These are phyloP conservation scores for Chrysoporthe deuterocubensis DNA, from an alignment of 2,329 filamentous ascomycete species.

Conservation along the genomic window DNA sequence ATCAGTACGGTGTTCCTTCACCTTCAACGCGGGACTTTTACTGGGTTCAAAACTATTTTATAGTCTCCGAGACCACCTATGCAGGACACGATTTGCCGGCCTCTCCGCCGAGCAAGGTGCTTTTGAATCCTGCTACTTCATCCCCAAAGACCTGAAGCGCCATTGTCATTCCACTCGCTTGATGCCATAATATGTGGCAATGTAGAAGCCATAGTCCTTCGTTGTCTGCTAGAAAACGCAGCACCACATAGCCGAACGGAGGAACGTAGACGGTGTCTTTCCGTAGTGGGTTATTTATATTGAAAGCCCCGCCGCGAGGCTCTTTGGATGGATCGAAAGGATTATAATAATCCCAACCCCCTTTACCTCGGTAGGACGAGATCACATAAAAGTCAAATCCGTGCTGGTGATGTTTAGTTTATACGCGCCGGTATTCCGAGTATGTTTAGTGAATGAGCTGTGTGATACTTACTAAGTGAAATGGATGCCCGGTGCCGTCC, in stretches of 20 bases:
- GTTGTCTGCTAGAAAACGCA: slow-evolving; percentile 33
- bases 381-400: slow-evolving; percentile 35
- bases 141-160: slow-evolving; percentile 33
- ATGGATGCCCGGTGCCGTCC: slow-evolving; percentile 34
- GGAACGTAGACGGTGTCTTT: slow-evolving; percentile 36
- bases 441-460: neutral
- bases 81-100: neutral
- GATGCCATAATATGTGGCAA: slow-evolving; percentile 35
- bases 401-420: slow-evolving; percentile 26
- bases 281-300: slow-evolving; percentile 28
- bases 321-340: slow-evolving; percentile 29
- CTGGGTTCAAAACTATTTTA: too few relatives aligned
- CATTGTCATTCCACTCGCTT: slow-evolving; percentile 34
- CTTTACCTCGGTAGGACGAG: slow-evolving; percentile 28
- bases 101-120: neutral
- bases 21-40: too few relatives aligned
- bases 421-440: neutral
- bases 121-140: slow-evolving; percentile 25
- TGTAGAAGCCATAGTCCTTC: slow-evolving; percentile 33
- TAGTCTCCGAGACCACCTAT: neutral
- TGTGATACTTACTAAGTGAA: slow-evolving; percentile 31
- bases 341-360: slow-evolving; percentile 37
- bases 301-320: slow-evolving; percentile 30
- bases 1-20: too few relatives aligned
- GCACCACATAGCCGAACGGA: slow-evolving; percentile 30